Percentiles rank a stretch among this genome's conserved stretches.
phyloP scores from a whole-genome alignment of 306 rosid species.

The Erythrophleum fordii region DNA sequence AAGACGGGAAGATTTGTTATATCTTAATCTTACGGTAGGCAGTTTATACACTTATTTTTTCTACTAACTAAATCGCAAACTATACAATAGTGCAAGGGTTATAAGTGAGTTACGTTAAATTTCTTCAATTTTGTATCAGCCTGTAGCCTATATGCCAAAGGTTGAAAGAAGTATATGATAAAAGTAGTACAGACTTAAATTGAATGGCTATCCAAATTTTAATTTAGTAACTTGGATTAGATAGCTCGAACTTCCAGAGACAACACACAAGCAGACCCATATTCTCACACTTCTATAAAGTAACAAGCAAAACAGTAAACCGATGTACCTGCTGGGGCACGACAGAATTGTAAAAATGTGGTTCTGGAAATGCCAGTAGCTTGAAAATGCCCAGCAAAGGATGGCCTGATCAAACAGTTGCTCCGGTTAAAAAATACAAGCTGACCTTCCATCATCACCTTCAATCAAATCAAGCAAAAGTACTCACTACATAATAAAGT shows the following conservation, averaged over 20 bases:
- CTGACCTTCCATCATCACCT: slow-evolving; percentile 60
- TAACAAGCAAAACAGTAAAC: neutral
- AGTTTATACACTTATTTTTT: neutral
- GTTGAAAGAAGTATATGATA: neutral
- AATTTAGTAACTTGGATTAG: no score
- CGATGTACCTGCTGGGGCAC: slow-evolving; percentile 40
- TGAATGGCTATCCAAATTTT: neutral
- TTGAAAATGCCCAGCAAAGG: neutral
- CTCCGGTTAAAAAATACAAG: slow-evolving; percentile 44
- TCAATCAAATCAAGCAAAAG: slow-evolving; percentile 28
- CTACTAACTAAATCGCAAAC: neutral
- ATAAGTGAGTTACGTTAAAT: neutral
- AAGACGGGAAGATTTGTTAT: neutral
- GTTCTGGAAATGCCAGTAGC: neutral
- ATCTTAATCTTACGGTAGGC: neutral
- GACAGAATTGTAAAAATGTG: neutral
- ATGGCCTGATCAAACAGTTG: slow-evolving; percentile 39
- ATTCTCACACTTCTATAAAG: neutral
- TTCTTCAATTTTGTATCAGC: neutral
- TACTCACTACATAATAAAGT: neutral
- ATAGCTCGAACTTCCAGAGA: neutral
- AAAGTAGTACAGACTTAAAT: neutral
- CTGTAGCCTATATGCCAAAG: neutral
- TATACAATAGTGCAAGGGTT: neutral
- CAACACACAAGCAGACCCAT: neutral